A percentile compares a stretch with the other conserved stretches of the same genome.
These are phyloP conservation scores for Camellia sinensis DNA, from an alignment of 148 eudicot species.

Conservation along the genomic window DNA sequence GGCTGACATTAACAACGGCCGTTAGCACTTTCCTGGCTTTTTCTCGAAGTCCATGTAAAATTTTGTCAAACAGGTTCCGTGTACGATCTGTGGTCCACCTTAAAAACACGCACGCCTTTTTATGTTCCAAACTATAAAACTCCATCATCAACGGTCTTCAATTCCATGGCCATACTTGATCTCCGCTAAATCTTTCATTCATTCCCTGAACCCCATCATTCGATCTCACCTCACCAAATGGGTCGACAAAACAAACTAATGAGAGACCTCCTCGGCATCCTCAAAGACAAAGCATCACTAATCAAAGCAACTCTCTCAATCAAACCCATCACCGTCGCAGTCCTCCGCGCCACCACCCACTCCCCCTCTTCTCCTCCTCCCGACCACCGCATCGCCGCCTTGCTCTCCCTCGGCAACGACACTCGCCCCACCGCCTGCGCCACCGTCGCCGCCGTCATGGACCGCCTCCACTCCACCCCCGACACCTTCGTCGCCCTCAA, in stretches of 20 bases:
- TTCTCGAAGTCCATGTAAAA: too few species aligned
- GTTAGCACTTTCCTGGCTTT: too few species aligned
- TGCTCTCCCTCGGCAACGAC: conserved; percentile 29
- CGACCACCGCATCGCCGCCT: conserved; percentile 30
- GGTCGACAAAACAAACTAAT: conserved; percentile 27
- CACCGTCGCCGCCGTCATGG: conserved; percentile 36
- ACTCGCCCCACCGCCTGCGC: conserved; percentile 27
- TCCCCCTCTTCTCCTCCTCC: conserved; percentile 41
- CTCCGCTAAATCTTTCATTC: too few species aligned
- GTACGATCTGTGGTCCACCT: too few species aligned
- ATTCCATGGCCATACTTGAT: too few species aligned
- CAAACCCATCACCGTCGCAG: conserved; percentile 33
- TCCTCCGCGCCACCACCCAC: conserved; percentile 58
- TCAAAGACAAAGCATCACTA: conserved; percentile 66
- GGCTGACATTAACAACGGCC: too few species aligned
- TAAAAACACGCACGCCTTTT: too few species aligned
- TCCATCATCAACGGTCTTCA: too few species aligned
- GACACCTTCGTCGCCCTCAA: conserved; percentile 61
- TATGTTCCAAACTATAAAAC: too few species aligned
- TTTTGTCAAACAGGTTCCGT: too few species aligned
- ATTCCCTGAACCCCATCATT: too few species aligned
- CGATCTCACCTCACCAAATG: conserved; percentile 16
- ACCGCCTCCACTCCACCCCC: conserved; percentile 42
- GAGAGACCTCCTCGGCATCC: conserved; percentile 36
- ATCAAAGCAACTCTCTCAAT: conserved; percentile 49